A percentile compares a stretch with the other conserved stretches of the same genome.
These are phyloP conservation scores for Ambrosiella cleistominuta DNA, from an alignment of 2,329 filamentous ascomycete species.

Conservation along the genomic window DNA sequence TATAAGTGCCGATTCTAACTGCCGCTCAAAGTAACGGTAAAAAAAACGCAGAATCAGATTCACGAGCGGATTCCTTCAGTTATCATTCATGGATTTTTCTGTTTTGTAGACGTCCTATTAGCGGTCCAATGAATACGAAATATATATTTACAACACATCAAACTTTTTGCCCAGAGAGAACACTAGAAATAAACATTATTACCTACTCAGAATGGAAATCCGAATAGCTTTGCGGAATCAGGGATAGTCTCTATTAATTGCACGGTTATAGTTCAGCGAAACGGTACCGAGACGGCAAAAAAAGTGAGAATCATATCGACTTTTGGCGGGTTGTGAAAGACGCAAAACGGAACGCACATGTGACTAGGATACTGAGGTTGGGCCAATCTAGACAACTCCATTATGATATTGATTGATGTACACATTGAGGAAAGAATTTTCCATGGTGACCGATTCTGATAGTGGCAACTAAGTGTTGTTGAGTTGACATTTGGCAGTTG, in stretches of 20 bases:
- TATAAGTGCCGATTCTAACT: neutral
- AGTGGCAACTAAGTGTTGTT: too few relatives aligned
- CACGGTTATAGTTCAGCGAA: neutral
- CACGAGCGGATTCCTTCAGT: too few relatives aligned
- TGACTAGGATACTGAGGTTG: too few relatives aligned
- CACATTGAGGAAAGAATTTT: too few relatives aligned
- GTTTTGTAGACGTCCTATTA: neutral
- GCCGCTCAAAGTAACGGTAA: neutral
- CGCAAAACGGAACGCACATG: neutral
- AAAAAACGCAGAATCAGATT: too few relatives aligned
- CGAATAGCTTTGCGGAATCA: neutral
- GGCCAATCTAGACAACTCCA: too few relatives aligned
- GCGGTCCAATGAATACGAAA: neutral
- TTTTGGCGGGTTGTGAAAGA: neutral
- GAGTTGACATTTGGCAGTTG: too few relatives aligned
- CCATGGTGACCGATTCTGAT: too few relatives aligned
- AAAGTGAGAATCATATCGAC: neutral
- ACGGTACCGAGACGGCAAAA: neutral
- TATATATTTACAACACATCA: neutral
- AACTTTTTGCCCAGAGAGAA: neutral
- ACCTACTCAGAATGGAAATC: neutral
- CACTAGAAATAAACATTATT: neutral
- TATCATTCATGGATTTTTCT: neutral
- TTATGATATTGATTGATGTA: too few relatives aligned
- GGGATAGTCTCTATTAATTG: neutral